Conservation (phyloP, 768 basidiomycete species). For the Trametes elegans region DNA sequence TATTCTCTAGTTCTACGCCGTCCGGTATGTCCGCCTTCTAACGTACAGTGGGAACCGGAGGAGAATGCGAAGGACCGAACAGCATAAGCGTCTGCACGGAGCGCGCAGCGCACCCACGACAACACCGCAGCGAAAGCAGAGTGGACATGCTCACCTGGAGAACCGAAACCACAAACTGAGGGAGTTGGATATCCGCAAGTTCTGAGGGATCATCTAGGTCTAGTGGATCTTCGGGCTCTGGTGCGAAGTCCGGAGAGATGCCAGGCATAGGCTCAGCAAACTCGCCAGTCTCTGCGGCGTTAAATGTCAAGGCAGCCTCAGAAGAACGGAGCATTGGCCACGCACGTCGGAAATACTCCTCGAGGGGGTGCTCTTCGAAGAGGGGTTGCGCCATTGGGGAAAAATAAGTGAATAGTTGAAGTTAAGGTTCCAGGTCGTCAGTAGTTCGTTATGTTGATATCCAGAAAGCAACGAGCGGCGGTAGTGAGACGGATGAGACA, state of each 20-base stretch:
- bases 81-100: background rate
- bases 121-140: background rate
- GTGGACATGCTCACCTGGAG: constrained; percentile 18
- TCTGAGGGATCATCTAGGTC: constrained; percentile 2
- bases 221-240: constrained; percentile 35
- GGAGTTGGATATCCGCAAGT: constrained; percentile 7
- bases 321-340: no score
- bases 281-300: constrained; percentile 56
- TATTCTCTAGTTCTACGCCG: background rate
- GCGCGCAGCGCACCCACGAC: background rate
- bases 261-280: constrained; percentile 57
- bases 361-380: constrained; percentile 75
- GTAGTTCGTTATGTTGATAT: constrained; percentile 14
- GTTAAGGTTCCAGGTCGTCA: constrained; percentile 14
- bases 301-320: no score
- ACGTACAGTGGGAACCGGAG: no score
- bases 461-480: constrained; percentile 22
- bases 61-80: background rate
- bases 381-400: constrained; percentile 71
- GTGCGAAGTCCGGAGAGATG: constrained; percentile 36
- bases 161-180: constrained; percentile 7
- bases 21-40: background rate
- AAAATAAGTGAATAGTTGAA: constrained; percentile 6
- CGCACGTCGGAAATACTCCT: constrained; percentile 68
- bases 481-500: constrained; percentile 15